These are phyloP conservation scores for Lophium mytilinum DNA, from an alignment of 495 filamentous ascomycete genomes.

Conservation along the genomic window DNA sequence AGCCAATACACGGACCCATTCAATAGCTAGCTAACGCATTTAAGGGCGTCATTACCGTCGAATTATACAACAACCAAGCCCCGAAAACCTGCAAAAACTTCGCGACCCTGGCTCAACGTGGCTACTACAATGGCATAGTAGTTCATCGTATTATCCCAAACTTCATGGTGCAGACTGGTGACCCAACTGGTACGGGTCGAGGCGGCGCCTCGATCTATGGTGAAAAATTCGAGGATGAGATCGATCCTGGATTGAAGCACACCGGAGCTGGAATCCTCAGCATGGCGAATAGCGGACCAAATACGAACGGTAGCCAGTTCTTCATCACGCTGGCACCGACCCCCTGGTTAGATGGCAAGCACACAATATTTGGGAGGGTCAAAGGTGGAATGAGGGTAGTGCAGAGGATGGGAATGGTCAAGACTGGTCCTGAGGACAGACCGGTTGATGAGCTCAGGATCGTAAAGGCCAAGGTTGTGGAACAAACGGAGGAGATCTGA, in stretches of 20 bases:
- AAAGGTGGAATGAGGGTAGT: constrained; percentile 77
- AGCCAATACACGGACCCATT: background rate
- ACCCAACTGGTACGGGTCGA: constrained; percentile 91
- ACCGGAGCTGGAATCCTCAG: constrained; percentile 88
- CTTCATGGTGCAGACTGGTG: constrained; percentile 96
- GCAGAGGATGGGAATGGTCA: constrained; percentile 83
- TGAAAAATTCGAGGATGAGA: constrained; percentile 93
- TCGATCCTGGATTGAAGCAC: constrained; percentile 67
- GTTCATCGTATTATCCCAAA: constrained; percentile 94
- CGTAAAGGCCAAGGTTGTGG: constrained; percentile 56
- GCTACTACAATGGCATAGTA: constrained; percentile 76
- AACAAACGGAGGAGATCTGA: constrained; percentile 36
- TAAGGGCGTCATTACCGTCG: constrained; percentile 73
- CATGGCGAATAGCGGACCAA: constrained; percentile 92
- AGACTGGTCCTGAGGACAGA: constrained; percentile 71
- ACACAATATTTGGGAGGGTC: constrained; percentile 94
- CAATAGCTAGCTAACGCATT: background rate
- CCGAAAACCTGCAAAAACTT: constrained; percentile 91
- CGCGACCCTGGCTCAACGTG: constrained; percentile 60
- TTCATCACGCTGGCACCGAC: constrained; percentile 94
- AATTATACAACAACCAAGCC: constrained; percentile 80
- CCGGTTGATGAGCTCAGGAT: constrained; percentile 82
- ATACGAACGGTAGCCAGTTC: constrained; percentile 83
- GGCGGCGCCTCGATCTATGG: constrained; percentile 89
- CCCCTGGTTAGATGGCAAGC: constrained; percentile 94